phyloP scores from a whole-genome alignment of 192 early-diverging fungal genomes.

The Backusella australiensis region DNA sequence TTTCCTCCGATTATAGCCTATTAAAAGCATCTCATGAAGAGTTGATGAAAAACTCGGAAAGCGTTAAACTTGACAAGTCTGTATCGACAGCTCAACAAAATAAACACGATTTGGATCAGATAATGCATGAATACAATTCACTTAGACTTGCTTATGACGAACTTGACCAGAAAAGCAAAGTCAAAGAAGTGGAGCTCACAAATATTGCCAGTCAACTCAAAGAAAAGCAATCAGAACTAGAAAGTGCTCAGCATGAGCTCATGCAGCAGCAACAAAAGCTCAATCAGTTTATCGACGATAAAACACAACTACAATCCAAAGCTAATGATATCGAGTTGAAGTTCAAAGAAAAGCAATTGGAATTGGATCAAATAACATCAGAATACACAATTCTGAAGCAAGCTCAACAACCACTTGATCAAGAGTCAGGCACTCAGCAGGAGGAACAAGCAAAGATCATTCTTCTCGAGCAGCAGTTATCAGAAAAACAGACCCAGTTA shows the following conservation, averaged over 20 bases:
- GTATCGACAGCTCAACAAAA: background rate
- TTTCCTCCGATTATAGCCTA: background rate
- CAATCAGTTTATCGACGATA: background rate
- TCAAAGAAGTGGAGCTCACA: background rate
- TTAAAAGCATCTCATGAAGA: background rate
- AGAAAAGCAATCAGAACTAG: background rate
- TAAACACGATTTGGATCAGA: background rate
- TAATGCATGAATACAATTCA: background rate
- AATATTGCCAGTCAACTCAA: background rate
- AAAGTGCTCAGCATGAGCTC: background rate
- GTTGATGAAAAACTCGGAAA: background rate
- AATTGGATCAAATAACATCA: background rate
- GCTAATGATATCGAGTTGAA: background rate
- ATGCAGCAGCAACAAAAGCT: background rate
- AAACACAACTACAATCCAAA: background rate
- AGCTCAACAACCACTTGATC: background rate
- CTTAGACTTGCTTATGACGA: background rate
- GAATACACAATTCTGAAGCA: background rate
- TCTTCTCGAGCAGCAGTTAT: background rate
- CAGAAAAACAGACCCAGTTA: background rate
- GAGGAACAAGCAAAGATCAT: background rate
- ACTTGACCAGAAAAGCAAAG: background rate
- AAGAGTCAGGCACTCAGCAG: background rate
- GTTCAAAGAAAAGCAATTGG: background rate
- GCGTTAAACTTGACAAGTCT: background rate